Conservation (phyloP, 176 grass and related monocot genomes). For the Elaeis guineensis region DNA sequence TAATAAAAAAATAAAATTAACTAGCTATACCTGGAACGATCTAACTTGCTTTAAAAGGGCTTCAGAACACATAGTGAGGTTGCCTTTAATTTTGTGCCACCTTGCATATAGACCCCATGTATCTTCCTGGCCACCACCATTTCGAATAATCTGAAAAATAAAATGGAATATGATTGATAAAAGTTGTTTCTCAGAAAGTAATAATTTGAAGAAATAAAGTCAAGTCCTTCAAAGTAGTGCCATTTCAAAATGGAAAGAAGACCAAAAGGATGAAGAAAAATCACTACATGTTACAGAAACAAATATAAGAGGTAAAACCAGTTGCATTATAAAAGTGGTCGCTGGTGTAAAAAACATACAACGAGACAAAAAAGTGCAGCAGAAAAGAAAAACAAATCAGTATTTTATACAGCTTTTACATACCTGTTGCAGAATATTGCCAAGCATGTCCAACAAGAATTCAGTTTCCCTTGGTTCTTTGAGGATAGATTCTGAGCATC, state of each 20-base stretch:
- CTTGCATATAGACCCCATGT: conserved; percentile 85
- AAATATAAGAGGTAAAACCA: too few relatives aligned
- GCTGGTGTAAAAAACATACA: not conserved
- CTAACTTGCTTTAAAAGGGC: conserved; percentile 80
- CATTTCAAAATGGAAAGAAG: too few relatives aligned
- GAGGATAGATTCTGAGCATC: conserved; percentile 4
- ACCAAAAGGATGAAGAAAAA: too few relatives aligned
- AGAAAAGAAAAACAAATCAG: conserved; percentile 14
- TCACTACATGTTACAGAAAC: too few relatives aligned
- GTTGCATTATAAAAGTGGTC: too few relatives aligned
- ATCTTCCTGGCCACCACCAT: conserved; percentile 54
- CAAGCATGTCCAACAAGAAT: conserved; percentile 67
- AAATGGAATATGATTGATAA: not conserved
- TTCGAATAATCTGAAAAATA: conserved; percentile 31
- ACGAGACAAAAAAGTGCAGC: conserved; percentile 1
- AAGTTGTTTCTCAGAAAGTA: too few relatives aligned
- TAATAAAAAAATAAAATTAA: not conserved
- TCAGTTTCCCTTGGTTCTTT: conserved; percentile 37
- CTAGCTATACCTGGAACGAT: conserved; percentile 65
- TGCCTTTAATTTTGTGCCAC: conserved; percentile 73
- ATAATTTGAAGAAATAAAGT: too few relatives aligned
- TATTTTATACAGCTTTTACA: conserved; percentile 13
- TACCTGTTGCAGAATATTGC: conserved; percentile 75
- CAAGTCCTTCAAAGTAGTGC: too few relatives aligned
- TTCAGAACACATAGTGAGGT: conserved; percentile 70